A percentile compares a stretch with the other conserved stretches of the same genome.
phyloP scores from a whole-genome alignment of 2,329 filamentous ascomycete species.

The Tolypocladium album region DNA sequence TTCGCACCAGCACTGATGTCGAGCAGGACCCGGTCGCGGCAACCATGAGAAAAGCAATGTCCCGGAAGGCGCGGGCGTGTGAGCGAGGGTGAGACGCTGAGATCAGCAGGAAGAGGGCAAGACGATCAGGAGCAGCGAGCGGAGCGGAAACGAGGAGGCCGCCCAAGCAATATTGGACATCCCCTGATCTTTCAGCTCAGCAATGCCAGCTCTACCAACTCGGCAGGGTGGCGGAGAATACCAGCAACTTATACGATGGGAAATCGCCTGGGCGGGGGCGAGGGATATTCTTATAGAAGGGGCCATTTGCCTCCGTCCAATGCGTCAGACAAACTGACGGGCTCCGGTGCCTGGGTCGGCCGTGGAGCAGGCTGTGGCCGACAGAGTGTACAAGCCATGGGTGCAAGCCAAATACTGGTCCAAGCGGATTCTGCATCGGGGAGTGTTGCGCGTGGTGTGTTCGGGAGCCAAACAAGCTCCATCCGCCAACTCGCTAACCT shows the following conservation, averaged over 20 bases:
- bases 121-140: conserved; percentile 1
- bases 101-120: conserved; percentile 1
- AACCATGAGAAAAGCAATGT: conserved; percentile 5
- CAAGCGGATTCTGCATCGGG: background rate
- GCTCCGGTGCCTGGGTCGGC: background rate
- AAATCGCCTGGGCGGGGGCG: conserved; percentile 6
- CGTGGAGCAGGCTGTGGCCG: background rate
- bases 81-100: conserved; percentile 3
- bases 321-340: background rate
- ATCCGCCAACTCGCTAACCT: background rate
- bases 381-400: background rate
- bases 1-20: conserved; percentile 1
- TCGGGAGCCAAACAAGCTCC: background rate
- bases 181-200: conserved; percentile 4
- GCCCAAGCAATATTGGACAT: conserved; percentile 1
- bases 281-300: conserved; percentile 8
- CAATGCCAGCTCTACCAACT: conserved; percentile 4
- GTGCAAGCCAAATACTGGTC: background rate
- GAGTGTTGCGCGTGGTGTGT: background rate
- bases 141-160: background rate
- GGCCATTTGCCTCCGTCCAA: conserved; percentile 2
- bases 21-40: conserved; percentile 3
- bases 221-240: conserved; percentile 4
- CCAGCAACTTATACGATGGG: conserved; percentile 2
- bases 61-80: background rate